Percentiles rank a stretch among this genome's conserved stretches.
These are phyloP conservation scores for Moricandia moricandioides DNA, from an alignment of 345 rosid species.

Conservation along the genomic window DNA sequence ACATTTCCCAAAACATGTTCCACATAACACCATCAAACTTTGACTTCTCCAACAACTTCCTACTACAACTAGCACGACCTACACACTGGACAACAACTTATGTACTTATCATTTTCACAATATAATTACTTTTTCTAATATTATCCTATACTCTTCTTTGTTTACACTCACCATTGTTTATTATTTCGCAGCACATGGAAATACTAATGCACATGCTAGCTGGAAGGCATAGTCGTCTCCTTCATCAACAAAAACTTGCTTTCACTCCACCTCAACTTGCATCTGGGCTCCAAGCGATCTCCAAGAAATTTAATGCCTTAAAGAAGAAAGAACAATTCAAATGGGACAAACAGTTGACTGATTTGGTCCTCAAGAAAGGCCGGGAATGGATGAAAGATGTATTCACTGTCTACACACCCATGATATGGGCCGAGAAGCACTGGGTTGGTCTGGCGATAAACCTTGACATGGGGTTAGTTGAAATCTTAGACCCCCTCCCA, in stretches of 20 bases:
- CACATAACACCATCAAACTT: neutral
- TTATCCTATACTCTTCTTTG: too few relatives aligned
- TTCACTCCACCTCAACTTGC: neutral
- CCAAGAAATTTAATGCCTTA: neutral
- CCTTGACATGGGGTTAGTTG: neutral
- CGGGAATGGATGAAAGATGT: neutral
- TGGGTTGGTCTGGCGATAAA: neutral
- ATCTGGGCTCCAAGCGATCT: neutral
- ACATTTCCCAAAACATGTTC: too few relatives aligned
- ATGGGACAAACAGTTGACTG: neutral
- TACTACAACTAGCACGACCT: neutral
- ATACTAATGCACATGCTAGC: neutral
- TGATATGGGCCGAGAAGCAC: neutral
- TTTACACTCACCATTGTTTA: neutral
- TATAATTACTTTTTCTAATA: too few relatives aligned
- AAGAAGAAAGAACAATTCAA: neutral
- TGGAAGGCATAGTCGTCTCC: neutral
- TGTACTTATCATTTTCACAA: neutral
- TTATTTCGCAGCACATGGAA: neutral
- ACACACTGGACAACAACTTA: neutral
- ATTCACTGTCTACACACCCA: neutral
- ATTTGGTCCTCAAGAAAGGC: neutral
- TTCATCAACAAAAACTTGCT: too few relatives aligned
- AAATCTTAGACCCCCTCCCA: neutral
- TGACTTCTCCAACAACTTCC: neutral